Conservation (phyloP, 2,329 filamentous ascomycete species). For the Fusarium coffeatum region DNA sequence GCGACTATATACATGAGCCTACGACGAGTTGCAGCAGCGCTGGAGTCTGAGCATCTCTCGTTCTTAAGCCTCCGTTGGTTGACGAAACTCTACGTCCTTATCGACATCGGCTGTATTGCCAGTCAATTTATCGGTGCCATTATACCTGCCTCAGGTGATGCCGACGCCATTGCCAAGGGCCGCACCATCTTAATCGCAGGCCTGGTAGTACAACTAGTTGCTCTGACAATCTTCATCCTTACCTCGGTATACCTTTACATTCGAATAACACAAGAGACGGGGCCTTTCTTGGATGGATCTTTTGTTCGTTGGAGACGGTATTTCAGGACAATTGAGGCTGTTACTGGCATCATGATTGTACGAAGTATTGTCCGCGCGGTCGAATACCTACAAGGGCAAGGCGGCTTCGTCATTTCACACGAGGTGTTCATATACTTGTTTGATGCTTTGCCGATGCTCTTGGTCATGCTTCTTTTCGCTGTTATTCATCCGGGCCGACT, state of each 20-base stretch:
- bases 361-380: slow-evolving; percentile 60
- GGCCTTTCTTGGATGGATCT: slow-evolving; percentile 8
- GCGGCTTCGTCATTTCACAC: slow-evolving; percentile 55
- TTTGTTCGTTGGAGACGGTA: slow-evolving; percentile 48
- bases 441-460: slow-evolving; percentile 55
- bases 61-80: slow-evolving; percentile 13
- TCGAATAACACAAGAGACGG: neutral
- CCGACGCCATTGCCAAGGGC: neutral
- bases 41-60: slow-evolving; percentile 15
- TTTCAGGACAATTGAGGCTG: slow-evolving; percentile 49
- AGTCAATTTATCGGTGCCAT: slow-evolving; percentile 24
- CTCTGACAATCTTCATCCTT: slow-evolving; percentile 5
- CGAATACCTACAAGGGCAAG: slow-evolving; percentile 59
- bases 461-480: slow-evolving; percentile 55
- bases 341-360: slow-evolving; percentile 56
- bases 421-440: slow-evolving; percentile 59
- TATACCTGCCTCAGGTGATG: slow-evolving; percentile 17
- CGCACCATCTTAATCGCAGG: slow-evolving; percentile 18
- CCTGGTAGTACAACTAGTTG: neutral
- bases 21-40: neutral
- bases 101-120: slow-evolving; percentile 1
- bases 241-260: neutral
- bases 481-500: slow-evolving; percentile 9
- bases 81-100: slow-evolving; percentile 1
- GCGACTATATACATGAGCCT: slow-evolving; percentile 33